These are phyloP conservation scores for Verticillium klebahnii DNA, from an alignment of 2,329 filamentous ascomycete species.

Conservation along the genomic window DNA sequence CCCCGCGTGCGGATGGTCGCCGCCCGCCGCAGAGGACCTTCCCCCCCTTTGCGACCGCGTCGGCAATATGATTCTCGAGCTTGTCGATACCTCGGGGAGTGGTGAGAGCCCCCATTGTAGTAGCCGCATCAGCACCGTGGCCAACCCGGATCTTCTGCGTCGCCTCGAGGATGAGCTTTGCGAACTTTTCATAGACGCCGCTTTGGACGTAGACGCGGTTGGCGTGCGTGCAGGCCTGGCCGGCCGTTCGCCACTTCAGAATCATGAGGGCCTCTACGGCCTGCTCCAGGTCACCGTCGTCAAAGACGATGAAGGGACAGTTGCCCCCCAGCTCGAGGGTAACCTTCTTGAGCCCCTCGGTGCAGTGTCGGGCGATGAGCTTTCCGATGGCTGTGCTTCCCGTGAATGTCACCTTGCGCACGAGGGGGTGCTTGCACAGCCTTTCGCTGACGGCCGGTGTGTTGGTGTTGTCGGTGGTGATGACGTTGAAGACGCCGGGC, in stretches of 20 bases:
- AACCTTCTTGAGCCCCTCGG: conserved; percentile 61
- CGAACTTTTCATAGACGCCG: conserved; percentile 48
- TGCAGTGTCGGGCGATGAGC: conserved; percentile 58
- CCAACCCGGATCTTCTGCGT: conserved; percentile 14
- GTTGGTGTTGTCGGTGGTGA: conserved; percentile 64
- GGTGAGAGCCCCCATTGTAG: conserved; percentile 29
- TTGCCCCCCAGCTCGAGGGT: conserved; percentile 67
- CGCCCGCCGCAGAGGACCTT: conserved; percentile 53
- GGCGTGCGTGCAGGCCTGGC: conserved; percentile 57
- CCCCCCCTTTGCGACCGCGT: conserved; percentile 59
- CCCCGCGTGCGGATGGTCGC: background rate
- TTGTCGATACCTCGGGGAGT: conserved; percentile 27
- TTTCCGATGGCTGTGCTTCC: conserved; percentile 68
- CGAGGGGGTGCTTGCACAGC: conserved; percentile 61
- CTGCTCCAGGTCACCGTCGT: conserved; percentile 59
- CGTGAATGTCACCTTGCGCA: conserved; percentile 74
- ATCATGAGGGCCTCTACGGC: conserved; percentile 51
- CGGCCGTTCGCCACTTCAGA: conserved; percentile 51
- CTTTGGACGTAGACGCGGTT: conserved; percentile 54
- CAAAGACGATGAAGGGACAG: conserved; percentile 59
- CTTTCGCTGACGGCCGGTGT: conserved; percentile 51
- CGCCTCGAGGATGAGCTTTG: conserved; percentile 36
- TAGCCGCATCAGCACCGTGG: conserved; percentile 18
- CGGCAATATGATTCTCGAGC: conserved; percentile 50
- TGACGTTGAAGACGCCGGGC: conserved; percentile 67